These are phyloP conservation scores for Lachancea nothofagi DNA, from an alignment of 805 yeast genomes.

Conservation along the genomic window DNA sequence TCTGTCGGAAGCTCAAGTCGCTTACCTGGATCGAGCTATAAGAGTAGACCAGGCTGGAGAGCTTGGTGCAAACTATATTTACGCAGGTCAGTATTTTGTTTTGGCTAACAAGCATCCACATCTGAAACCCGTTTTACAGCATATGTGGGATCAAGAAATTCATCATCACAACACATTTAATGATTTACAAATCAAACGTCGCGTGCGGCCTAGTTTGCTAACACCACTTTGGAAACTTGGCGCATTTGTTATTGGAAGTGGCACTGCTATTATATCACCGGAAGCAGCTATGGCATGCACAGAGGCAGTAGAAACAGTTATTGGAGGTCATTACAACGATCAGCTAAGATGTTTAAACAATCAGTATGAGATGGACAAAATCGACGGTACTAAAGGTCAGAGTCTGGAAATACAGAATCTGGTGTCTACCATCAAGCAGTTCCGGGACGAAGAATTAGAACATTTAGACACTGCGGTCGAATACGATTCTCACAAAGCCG, in stretches of 20 bases:
- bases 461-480: conserved; percentile 92
- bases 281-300: conserved; percentile 99
- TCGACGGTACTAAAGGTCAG: conserved; percentile 28
- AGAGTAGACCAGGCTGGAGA: conserved; percentile 99
- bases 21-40: conserved; percentile 65
- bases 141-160: conserved; percentile 98
- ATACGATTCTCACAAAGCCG: conserved; percentile 87
- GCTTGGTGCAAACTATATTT: conserved; percentile 89
- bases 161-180: conserved; percentile 87
- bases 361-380: conserved; percentile 48
- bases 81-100: conserved; percentile 82
- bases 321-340: conserved; percentile 91
- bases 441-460: conserved; percentile 92
- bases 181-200: conserved; percentile 59
- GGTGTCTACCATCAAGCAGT: conserved; percentile 59
- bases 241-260: conserved; percentile 79
- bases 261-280: conserved; percentile 79
- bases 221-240: conserved; percentile 94
- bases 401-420: conserved; percentile 53
- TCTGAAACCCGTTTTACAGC: conserved; percentile 72
- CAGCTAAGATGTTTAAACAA: conserved; percentile 75
- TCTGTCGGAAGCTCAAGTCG: conserved; percentile 50
- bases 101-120: conserved; percentile 66
- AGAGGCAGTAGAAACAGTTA: conserved; percentile 96
- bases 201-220: conserved; percentile 86